Evolutionary conservation across 1,139 yeast species (phyloP), one percentile per base, ranked within the genome.

Genomic region (Diutina pseudorugosa): DNA sequence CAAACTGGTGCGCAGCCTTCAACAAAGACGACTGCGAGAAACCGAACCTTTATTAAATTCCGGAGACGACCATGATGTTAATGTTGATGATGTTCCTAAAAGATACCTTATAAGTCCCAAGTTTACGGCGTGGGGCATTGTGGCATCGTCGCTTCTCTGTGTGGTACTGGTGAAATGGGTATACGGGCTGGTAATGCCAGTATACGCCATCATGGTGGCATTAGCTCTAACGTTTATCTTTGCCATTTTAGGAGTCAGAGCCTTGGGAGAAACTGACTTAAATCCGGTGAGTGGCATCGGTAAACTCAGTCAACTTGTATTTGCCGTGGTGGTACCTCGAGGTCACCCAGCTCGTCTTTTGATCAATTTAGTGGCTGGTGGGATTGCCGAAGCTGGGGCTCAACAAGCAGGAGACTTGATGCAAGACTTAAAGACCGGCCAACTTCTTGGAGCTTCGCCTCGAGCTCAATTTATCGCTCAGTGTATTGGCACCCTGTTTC

Each of bases 201-300:
- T 84, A 7, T 84, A 85, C 60, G 80, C 95, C 0, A 73, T 85
- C 47, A 61, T 82, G 0, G 67, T 79, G 2, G 94, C 97, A 0
- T 78, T 91, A 4, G 55, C 83, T 0, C 62, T 93, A 42, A 96
- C 98, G 0, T 70, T 91, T 47, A 69, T 89, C 55, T 75, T 93
- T 51, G 87, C 96, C 0, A 75, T 93, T 1, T 71, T 93, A 11
- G 98, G 95, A 1, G 96, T 93, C 0, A 73, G 98, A 52, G 97
- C 98, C 0, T 71, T 93, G 8, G 98, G 98, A 8, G 98, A 93
- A 64, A 93, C 98, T 0, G 98, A 93, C 68, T 75, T 93, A 59
- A 93, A 93, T 62, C 98, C 98, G 0, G 98, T 93, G 1, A 85
- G 95, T 61, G 98, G 98, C 0, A 91, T 93, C 47, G 98, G 98